Base-by-base conservation (phyloP, 129 eudicot species). In the Flaveria linearis region DNA sequence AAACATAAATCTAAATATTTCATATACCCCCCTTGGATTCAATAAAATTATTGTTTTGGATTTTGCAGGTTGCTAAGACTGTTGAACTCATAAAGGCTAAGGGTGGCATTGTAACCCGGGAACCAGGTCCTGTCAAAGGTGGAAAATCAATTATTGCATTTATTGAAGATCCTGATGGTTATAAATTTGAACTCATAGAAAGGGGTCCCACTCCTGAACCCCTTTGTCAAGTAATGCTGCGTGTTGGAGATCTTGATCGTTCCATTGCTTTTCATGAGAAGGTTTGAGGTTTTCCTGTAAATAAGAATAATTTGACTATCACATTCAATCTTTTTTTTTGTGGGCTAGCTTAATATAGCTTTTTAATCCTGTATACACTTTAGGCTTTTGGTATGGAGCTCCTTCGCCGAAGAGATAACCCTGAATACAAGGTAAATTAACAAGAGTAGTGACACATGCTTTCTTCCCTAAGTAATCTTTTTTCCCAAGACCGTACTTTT, bases 301-400 rank as follows among this genome's bases (percentile, higher is more conserved):
- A 74, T 23, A 22, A 5, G 26, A 69, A 57, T 45, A 18, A 43
- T 12, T 69, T 58, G 9, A 62, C 14, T 15, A 62, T 14, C 68
- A 28, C 20, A 14, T 62, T 62, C 22, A 28, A 28, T 14, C 68
- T 14, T 7, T 30, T 28, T 1, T 57, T 13, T 28, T 30, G 68
- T 28, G 52, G 14, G 41, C 50, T 77, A 50, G 33, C 33, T 62
- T 39, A 20, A 23, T 42, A 30, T 46, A 11, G 33, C 13, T 33
- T 47, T 50, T 63, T 1, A 18, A 57, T 71, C 49, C 3, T 58
- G 52, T 68, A n/a, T 76, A 1, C 79, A 46, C 41, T 82, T 55
- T 68, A 94, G 98, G 98, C 97, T 47, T 94, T 67, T 82, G 98
- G 98, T 75, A 94, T 94, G 98, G 98, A 91, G 85, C 97, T 94